Evolutionary conservation across 192 early-diverging fungal genomes (phyloP).

Genomic region (Podila minutissima): DNA sequence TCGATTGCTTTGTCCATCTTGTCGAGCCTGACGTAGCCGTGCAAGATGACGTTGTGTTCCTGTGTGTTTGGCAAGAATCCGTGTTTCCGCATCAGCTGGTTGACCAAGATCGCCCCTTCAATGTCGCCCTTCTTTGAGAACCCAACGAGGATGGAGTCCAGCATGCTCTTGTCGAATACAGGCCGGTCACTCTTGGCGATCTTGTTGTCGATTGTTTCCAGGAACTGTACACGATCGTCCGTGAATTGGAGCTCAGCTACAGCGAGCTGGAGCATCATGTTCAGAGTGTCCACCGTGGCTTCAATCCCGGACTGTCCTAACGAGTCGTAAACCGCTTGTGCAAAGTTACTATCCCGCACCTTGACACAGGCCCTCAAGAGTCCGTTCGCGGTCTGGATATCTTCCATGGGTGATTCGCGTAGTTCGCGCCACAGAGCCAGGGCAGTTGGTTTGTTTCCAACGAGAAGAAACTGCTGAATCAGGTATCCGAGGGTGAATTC

Average conservation of each 20-base stretch:
- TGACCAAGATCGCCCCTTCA: slow-evolving; percentile 23
- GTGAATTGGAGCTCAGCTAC: slow-evolving; percentile 21
- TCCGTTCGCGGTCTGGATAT: slow-evolving; percentile 26
- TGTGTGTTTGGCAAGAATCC: slow-evolving; percentile 15
- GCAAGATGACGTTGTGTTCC: slow-evolving; percentile 37
- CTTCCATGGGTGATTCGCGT: neutral
- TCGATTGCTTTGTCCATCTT: slow-evolving; percentile 30
- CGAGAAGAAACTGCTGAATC: slow-evolving; percentile 20
- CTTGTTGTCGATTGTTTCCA: slow-evolving; percentile 17
- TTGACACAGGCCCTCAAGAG: slow-evolving; percentile 34
- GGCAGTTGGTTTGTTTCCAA: neutral
- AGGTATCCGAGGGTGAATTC: slow-evolving; percentile 42
- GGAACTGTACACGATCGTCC: slow-evolving; percentile 16
- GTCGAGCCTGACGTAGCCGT: slow-evolving; percentile 13
- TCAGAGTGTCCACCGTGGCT: slow-evolving; percentile 20
- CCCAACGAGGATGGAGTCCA: slow-evolving; percentile 24
- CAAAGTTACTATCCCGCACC: slow-evolving; percentile 20
- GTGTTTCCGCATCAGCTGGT: slow-evolving; percentile 20
- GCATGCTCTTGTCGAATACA: slow-evolving; percentile 21
- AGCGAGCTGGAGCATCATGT: slow-evolving; percentile 42
- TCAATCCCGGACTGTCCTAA: slow-evolving; percentile 17
- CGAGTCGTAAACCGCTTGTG: slow-evolving; percentile 28
- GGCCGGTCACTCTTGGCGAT: slow-evolving; percentile 8
- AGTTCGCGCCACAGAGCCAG: slow-evolving; percentile 14
- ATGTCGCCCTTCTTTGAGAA: slow-evolving; percentile 46